These are phyloP conservation scores for Talaromyces thailandensis DNA, from an alignment of 495 filamentous ascomycete species.

Conservation along the genomic window DNA sequence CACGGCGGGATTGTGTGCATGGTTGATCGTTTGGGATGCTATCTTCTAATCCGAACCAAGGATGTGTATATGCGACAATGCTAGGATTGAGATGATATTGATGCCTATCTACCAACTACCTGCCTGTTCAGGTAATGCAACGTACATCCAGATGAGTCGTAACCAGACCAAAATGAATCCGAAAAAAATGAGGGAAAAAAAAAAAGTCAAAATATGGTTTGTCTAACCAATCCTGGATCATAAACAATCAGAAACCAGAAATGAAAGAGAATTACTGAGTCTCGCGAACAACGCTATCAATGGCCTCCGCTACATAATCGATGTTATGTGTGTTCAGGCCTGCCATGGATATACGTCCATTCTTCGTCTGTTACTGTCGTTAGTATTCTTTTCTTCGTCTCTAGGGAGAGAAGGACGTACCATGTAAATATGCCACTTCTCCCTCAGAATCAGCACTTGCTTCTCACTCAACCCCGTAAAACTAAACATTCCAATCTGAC, in stretches of 20 bases:
- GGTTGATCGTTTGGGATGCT: constrained; percentile 89
- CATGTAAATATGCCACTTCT: constrained; percentile 90
- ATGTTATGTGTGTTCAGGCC: constrained; percentile 87
- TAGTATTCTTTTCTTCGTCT: background rate
- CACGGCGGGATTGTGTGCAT: constrained; percentile 68
- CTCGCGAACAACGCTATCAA: constrained; percentile 78
- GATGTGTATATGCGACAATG: background rate
- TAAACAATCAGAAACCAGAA: background rate
- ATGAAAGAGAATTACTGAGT: constrained; percentile 17
- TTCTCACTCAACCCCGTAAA: constrained; percentile 84
- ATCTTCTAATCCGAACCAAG: constrained; percentile 51
- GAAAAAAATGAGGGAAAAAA: background rate
- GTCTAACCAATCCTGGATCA: background rate
- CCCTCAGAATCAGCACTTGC: constrained; percentile 74
- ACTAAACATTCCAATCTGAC: constrained; percentile 99
- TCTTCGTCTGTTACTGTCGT: constrained; percentile 65
- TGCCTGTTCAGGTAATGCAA: background rate
- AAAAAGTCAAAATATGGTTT: background rate
- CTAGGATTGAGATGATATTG: background rate
- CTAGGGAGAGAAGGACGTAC: constrained; percentile 17
- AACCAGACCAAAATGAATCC: too few species aligned
- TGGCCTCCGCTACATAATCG: constrained; percentile 81
- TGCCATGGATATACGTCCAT: constrained; percentile 94
- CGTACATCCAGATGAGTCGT: background rate
- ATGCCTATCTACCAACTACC: background rate